Evolutionary conservation across 768 basidiomycete genomes (phyloP), one percentile per base, ranked within the genome.

Genomic region (Lentinus tigrinus): DNA sequence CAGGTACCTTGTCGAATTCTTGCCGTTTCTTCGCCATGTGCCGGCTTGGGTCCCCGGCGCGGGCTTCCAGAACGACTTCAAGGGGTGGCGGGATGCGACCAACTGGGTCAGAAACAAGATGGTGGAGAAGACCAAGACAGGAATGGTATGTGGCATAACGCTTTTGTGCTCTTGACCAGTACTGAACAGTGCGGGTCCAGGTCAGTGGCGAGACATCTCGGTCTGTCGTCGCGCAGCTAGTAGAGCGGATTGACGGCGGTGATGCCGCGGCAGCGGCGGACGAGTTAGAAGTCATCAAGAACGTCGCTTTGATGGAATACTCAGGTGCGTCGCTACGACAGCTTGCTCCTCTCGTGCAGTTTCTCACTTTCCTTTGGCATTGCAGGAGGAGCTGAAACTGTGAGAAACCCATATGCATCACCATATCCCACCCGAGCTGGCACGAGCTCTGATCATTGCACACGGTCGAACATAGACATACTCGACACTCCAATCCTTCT

Each of bases 1-100:
- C n/a, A 61, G 57, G 10, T 69, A 62, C 53, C 50, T 69, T 3
- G 68, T 72, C 13, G 69, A 72, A 39, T 26, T 65, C 1, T 54
- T 74, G 3, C 73, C 73, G 1, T 50, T 62, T 13, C 54, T 65
- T 8, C 43, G 55, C 23, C 52, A 63, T 23, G 21, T 65, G 13
- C 66, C 66, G 2, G 16, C 23, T 21, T 67, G 66, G 66, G 58
- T 65, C 52, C 66, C 66, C 24, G 65, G 64, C 16, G 63, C 63
- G 3, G 24, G 47, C 11, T 65, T 65, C 56, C 60, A 65, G 38
- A 48, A 57, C 11, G 31, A 31, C 7, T 31, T 31, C 6, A 11
- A 6, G 11, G 31, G 31, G 31, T 31, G 6, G 6, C 31, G 31
- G 11, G 7, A 11, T 6, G 31, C 31, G 31, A 31, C 31, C 11